Evolutionary conservation across 805 yeast species (phyloP), one percentile per base, ranked within the genome.

Genomic region (Pichia rugopelliculosa): DNA sequence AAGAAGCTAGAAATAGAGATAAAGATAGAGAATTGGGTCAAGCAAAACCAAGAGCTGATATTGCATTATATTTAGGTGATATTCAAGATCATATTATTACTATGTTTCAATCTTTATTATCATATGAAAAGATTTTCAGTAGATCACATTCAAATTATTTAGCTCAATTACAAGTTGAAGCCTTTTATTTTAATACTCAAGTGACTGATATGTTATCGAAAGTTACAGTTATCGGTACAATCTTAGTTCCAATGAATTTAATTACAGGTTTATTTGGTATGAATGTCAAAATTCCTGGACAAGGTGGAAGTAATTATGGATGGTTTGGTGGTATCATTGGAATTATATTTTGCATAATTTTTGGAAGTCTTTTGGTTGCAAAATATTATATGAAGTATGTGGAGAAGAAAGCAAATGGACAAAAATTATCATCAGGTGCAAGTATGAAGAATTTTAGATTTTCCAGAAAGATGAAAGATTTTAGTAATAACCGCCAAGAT

Each of bases 51-150:
- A 76, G 95, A 59, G 91, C 85, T 24, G 97, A 91, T 59, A 90
- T 90, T 67, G 96, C 95, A 0, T 72, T 90, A 53, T 91, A 87
- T 65, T 68, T 90, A 52, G 96, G 96, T 48, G 98, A 90, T 78
- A 90, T 90, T 61, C 96, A 89, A 68, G 97, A 90, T 74, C 98
- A 90, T 76, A 85, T 91, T 59, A 82, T 90, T 49, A 91, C 98
- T 17, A 91, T 91, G 97, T 85, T 80, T 66, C 96, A 89, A 68
- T 90, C 88, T 60, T 74, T 91, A 61, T 67, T 83, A 39, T 86
- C 95, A 3, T 90, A 88, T 61, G 99, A 91, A 63, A 90, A 90
- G 74, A 91, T 91, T 58, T 84, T 91, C 62, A 82, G 95, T 40
- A 77, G 97, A 56, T 84, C 95, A 1, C 97, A 91, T 64, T 76